Base-by-base conservation (phyloP, 495 filamentous ascomycete genomes). In the Xylaria castorea region DNA sequence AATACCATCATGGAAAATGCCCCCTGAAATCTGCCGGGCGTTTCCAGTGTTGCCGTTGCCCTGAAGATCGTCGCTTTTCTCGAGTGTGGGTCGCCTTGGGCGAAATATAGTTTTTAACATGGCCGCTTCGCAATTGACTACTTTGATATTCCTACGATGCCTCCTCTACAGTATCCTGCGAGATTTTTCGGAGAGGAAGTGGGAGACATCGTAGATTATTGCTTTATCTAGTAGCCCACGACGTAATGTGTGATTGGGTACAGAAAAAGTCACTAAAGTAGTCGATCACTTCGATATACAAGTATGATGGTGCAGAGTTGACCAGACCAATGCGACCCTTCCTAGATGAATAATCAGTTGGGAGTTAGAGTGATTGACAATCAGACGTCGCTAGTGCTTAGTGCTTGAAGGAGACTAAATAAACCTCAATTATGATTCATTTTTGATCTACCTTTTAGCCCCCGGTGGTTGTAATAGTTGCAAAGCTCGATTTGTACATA, bases 211-310 rank as follows among this genome's bases (percentile, higher is more conserved):
- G 9, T 42, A 16, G 5, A 30, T 64, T 25, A 3, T 38, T 61
- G 58, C 20, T 61, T 61, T 61, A 61, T 61, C 34, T 38, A 40
- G 7, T 12, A 20, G 38, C 61, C 38, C 38, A 44, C 36, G 36
- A 25, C 38, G 18, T 64, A 64, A 42, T 25, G 22, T 9, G 22
- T 64, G 61, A 64, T 64, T 64, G 61, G 61, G 18, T 44, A 25
- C 32, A 16, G n/a, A 1, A 44, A 44, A 18, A 6, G 32, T 22
- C 18, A 40, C 58, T 61, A 61, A 61, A n/a, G 5, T 61, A n/a
- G 58, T 61, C 58, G 58, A 61, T 61, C 58, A 61, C 34, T 61
- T 14, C 58, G 48, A 51, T 51, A 25, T 12, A 36, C 27, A 36
- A n/a, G 16, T 36, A 16, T n/a, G 5, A 16, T 36, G 27, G 57